Base-by-base conservation (phyloP, 129 eudicot species). In the Centrapalus pauciflorus region DNA sequence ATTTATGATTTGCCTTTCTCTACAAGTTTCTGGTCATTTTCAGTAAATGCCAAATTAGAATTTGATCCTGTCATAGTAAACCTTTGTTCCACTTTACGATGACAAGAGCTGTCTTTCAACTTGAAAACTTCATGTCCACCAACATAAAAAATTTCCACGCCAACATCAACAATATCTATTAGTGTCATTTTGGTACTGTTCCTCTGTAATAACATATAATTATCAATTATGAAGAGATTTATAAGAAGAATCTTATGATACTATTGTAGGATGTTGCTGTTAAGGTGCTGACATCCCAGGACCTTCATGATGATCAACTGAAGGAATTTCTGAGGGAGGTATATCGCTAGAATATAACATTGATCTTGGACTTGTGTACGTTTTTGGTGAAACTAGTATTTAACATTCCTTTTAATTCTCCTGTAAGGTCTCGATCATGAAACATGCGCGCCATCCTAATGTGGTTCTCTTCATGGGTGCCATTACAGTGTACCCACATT, bases 381-480 rank as follows among this genome's bases (percentile, higher is more conserved):
- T 27, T 12, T 28, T 13, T 55, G 1, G 38, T 41, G 55, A 64
- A 64, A 26, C 6, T 19, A 17, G 30, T 17, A 35, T 2, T 45
- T n/a, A 49, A 17, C 28, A 45, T 38, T 7, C 29, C 27, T 26
- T 4, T 1, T 34, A 27, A 13, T 51, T 67, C 61, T 66, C 50
- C 7, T 49, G 26, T 66, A 46, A 88, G 98, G 98, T 88, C 73
- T 95, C 96, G 20, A 88, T 93, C 51, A 93, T 93, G 98, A 93
- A 88, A 74, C 91, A 95, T 20, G 82, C 88, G n/a, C 91, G 98
- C 37, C 98, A 93, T 80, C 98, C 98, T 35, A 93, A 93, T 71
- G 95, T 93, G 64, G 98, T 93, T 61, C 92, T 93, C 50, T 93
- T 93, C 80, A 93, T 93, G 98, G 98, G 98, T 49, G 98, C 98